Base-by-base conservation (phyloP, 1,284 basidiomycete species). In the Naganishia albida region DNA sequence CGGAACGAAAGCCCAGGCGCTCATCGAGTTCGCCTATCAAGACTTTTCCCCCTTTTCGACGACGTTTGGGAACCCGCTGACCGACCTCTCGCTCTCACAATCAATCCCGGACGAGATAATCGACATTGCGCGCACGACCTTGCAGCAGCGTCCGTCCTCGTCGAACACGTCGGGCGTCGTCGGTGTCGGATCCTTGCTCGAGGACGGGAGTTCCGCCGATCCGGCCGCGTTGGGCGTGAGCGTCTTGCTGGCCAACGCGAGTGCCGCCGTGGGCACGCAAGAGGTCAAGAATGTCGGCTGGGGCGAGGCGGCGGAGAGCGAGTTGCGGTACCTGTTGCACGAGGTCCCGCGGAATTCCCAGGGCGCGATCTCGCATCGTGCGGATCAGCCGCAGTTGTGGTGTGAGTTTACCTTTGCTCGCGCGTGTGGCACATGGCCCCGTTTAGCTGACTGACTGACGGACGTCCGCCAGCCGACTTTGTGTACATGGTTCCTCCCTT, bases 401-500 rank as follows among this genome's bases (percentile, higher is more conserved):
- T 43, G 63, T 40, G 70, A 73, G 56, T 71, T 62, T 20, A n/a
- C 54, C 8, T 15, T 13, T 28, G 1, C 13, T n/a, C n/a, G n/a
- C n/a, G n/a, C n/a, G n/a, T n/a, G n/a, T n/a, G n/a, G n/a, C n/a
- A n/a, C n/a, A n/a, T n/a, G 2, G n/a, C 40, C 23, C 49, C 64
- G 6, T n/a, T 51, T 42, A 67, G 55, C 43, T 52, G 16, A 20
- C 46, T 60, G 23, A 49, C 50, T 1, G n/a, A 20, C 20, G n/a
- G n/a, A 16, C 10, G n/a, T 7, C 34, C 18, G 30, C 18, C 28
- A 67, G 64, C 63, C 53, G 89, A 90, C 75, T 90, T 82, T 64
- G 83, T 90, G 7, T 92, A 89, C 78, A 92, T 94, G 91, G 88
- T 89, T 0, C 93, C 93, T 0, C 93, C 93, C 0, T 96, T 94